Base-by-base conservation (phyloP, 1,284 basidiomycete species). In the Puccinia novopanici region DNA sequence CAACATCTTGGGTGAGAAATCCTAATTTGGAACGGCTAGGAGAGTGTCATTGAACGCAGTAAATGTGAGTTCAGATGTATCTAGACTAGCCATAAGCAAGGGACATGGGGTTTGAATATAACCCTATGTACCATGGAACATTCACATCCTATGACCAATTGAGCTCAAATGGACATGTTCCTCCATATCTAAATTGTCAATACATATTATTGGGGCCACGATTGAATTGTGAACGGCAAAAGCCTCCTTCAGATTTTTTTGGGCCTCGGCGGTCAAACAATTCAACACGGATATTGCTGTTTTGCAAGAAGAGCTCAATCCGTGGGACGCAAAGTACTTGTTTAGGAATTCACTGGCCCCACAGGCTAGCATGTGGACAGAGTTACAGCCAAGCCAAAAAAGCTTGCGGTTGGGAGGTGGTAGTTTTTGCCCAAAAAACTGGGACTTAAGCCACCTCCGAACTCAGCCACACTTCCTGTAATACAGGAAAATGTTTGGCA, bases 151-250 rank as follows among this genome's bases (percentile, higher is more conserved):
- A n/a, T 54, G 48, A 34, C 55, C 71, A 17, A 73, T 40, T 0
- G 52, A 57, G 8, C 57, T 10, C 1, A 15, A 17, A 57, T 73
- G 71, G 15, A 73, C 40, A 24, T 57, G 50, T 8, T 54, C 3
- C 17, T 73, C 52, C 17, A 73, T 55, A n/a, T 73, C 71, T 0
- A 73, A 19, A n/a, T 73, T 73, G 34, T 73, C 71, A 40, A 73
- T 54, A 55, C 50, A 54, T 3, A 73, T 40, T 22, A 73, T 15
- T 24, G 71, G 71, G 0, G 52, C 42, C 27, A 73, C 37, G 5
- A 24, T n/a, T 9, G 6, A 10, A 9, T n/a, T n/a, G 22, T n/a
- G 19, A 22, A 37, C 5, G n/a, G n/a, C 19, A 73, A 73, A 57
- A 1, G 22, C 30, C 2, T 34, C 24, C 22, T 40, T 54, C 30